Conservation (phyloP, 192 early-diverging fungal species). For the Coemansia asiatica region DNA sequence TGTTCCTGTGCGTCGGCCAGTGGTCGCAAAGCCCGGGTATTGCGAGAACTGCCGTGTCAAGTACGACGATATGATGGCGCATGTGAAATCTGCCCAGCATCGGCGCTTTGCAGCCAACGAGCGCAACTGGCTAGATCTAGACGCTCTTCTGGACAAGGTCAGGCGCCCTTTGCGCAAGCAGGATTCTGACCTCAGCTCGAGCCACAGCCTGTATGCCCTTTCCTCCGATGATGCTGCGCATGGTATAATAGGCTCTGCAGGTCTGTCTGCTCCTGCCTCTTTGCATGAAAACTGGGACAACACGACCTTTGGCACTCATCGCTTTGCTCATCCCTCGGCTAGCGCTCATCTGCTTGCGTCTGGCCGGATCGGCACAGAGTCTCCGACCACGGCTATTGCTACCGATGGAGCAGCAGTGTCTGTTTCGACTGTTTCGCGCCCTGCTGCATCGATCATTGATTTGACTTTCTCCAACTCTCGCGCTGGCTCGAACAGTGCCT, state of each 20-base stretch:
- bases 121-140: conserved; percentile 51
- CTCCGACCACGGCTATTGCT: conserved; percentile 2
- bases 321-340: conserved; percentile 6
- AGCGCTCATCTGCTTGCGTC: conserved; percentile 37
- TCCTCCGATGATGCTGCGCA: conserved; percentile 32
- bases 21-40: conserved; percentile 44
- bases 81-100: conserved; percentile 45
- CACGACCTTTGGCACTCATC: conserved; percentile 18
- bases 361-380: conserved; percentile 44
- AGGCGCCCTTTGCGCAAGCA: conserved; percentile 34
- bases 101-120: conserved; percentile 48
- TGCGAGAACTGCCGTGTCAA: conserved; percentile 57
- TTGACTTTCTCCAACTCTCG: conserved; percentile 23
- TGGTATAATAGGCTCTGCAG: conserved; percentile 11
- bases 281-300: conserved; percentile 13
- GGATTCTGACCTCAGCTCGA: background rate
- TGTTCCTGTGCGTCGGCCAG: conserved; percentile 34
- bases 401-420: conserved; percentile 1
- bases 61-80: conserved; percentile 53
- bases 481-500: conserved; percentile 34
- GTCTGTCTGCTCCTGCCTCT: conserved; percentile 14
- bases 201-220: conserved; percentile 22
- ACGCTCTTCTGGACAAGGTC: conserved; percentile 34
- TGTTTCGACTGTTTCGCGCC: background rate
- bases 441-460: conserved; percentile 22